Evolutionary conservation across 106 monocot species (phyloP), one percentile per base, ranked within the genome.

Genomic region (Dendrobium catenatum): DNA sequence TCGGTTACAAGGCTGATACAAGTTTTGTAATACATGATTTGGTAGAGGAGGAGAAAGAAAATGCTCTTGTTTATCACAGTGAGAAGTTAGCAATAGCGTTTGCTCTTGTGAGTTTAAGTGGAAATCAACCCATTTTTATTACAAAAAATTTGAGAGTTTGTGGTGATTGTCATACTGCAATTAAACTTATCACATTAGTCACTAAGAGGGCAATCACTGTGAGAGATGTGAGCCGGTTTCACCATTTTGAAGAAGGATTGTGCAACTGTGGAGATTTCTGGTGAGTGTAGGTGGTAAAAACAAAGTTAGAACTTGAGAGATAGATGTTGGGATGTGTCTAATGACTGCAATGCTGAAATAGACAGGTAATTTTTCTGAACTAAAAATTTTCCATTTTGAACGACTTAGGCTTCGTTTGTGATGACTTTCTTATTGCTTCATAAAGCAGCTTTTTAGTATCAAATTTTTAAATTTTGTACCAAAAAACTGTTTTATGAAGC

Each of bases 11-110:
- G 44, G 84, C 92, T 61, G 92, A 97, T 84, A 93, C 89, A 18
- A 91, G 85, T 80, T 97, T 87, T 80, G 90, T 86, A 11, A 75
- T 94, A 78, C 97, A 94, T 40, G 90, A 94, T 87, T 68, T 98
- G 27, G 92, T 93, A 70, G 89, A 89, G 67, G 97, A 95, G 72
- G 94, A 98, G 76, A 98, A 95, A 68, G 94, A 98, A 55, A 79
- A 88, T 81, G 87, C 88, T 67, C 92, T 95, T 72, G 76, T 91
- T 72, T 98, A 82, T 78, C 97, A 94, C 55, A 93, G 94, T 80
- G 97, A 94, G 86, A 97, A 97, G 78, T 73, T 97, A 68, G 97
- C 97, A 22, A 83, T 98, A 81, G 92, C 94, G 59, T 98, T 89
- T 82, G 90, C 87, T 3, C 80, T 98, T 37, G 80, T 94, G 7